These are phyloP conservation scores for Penicillium janthinellum DNA, from an alignment of 2,329 filamentous ascomycete species.

Conservation along the genomic window DNA sequence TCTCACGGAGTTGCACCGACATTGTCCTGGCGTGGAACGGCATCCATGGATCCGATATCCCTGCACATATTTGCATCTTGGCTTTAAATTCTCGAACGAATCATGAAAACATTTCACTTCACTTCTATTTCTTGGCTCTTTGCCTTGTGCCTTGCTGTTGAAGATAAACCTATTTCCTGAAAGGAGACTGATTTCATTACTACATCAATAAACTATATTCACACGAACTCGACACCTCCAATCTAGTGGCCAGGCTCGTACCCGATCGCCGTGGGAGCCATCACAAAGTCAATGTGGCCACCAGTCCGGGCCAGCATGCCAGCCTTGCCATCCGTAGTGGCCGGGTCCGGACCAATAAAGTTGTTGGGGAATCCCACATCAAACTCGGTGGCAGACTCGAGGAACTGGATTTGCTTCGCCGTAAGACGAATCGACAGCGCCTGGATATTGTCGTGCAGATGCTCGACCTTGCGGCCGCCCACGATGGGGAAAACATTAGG, in stretches of 20 bases:
- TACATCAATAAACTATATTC: not conserved
- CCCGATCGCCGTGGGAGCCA: conserved; percentile 23
- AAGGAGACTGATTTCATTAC: not conserved
- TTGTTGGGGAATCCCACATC: conserved; percentile 68
- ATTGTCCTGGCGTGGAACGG: conserved; percentile 14
- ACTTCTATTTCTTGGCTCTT: not conserved
- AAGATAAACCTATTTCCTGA: not conserved
- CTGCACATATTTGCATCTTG: conserved; percentile 18
- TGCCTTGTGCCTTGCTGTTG: too few relatives aligned
- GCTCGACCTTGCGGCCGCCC: conserved; percentile 69
- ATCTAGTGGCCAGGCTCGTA: conserved; percentile 16
- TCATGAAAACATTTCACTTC: not conserved
- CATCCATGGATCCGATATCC: conserved; percentile 10
- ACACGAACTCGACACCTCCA: not conserved
- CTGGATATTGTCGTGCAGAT: conserved; percentile 52
- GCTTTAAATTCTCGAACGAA: conserved; percentile 7
- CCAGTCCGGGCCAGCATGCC: conserved; percentile 7
- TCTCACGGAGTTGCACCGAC: conserved; percentile 18
- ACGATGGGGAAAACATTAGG: conserved; percentile 75
- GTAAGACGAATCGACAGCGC: conserved; percentile 50
- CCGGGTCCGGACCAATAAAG: conserved; percentile 51
- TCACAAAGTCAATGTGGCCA: conserved; percentile 25
- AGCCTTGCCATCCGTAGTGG: conserved; percentile 23
- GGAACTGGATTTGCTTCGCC: conserved; percentile 64
- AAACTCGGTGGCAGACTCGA: conserved; percentile 64